phyloP scores from a whole-genome alignment of 78 protist species.

The Cavenderia fasciculata region DNA sequence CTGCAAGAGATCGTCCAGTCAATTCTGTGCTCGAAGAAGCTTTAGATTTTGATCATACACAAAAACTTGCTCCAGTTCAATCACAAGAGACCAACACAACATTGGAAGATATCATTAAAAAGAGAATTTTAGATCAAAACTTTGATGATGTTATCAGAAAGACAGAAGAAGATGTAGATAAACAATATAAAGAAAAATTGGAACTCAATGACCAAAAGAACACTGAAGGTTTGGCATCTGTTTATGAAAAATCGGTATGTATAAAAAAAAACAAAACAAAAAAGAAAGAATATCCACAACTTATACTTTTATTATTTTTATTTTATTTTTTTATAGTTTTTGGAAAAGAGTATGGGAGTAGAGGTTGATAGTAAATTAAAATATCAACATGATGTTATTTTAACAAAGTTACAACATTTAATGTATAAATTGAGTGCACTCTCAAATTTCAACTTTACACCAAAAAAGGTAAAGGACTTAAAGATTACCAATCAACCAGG shows the following conservation, averaged over 20 bases:
- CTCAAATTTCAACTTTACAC: slow-evolving; percentile 76
- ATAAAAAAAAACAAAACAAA: too few relatives aligned
- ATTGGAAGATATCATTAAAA: slow-evolving; percentile 70
- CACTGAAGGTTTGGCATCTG: slow-evolving; percentile 56
- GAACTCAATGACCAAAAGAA: slow-evolving; percentile 63
- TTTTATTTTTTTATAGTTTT: slow-evolving; percentile 19
- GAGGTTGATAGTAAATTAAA: slow-evolving; percentile 28
- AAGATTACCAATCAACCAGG: neutral
- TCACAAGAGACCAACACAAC: slow-evolving; percentile 51
- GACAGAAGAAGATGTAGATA: slow-evolving; percentile 62
- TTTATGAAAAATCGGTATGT: slow-evolving; percentile 63
- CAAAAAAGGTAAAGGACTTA: slow-evolving; percentile 22
- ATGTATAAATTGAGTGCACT: slow-evolving; percentile 59
- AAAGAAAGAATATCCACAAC: too few relatives aligned
- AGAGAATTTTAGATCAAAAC: slow-evolving; percentile 70
- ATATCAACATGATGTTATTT: slow-evolving; percentile 18
- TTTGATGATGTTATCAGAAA: slow-evolving; percentile 79
- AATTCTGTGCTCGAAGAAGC: slow-evolving; percentile 58
- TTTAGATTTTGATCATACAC: slow-evolving; percentile 80
- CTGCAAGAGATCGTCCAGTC: slow-evolving; percentile 70
- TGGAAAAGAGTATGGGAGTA: slow-evolving; percentile 67
- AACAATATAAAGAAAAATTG: slow-evolving; percentile 34
- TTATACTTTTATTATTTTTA: neutral
- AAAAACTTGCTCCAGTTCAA: slow-evolving; percentile 70
- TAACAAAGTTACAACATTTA: slow-evolving; percentile 9